Percentiles rank a stretch among this genome's conserved stretches.
These are phyloP conservation scores for Penicillium dipodomyicola DNA, from an alignment of 495 filamentous ascomycete genomes.

Conservation along the genomic window DNA sequence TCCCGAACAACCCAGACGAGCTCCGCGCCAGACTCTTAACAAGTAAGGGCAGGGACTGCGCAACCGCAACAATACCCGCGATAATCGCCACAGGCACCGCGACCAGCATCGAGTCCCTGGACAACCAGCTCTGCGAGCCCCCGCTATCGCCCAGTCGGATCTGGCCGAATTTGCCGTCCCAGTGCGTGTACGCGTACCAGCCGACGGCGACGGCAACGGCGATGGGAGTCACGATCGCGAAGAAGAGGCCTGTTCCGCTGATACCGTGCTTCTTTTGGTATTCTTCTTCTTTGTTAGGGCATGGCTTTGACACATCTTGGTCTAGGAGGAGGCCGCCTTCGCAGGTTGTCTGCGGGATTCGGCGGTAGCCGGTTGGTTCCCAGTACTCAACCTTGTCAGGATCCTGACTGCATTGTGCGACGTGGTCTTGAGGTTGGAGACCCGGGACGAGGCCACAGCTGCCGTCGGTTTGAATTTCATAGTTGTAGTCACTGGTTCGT, in stretches of 20 bases:
- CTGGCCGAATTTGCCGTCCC: slow-evolving; percentile 85
- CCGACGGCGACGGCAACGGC: slow-evolving; percentile 65
- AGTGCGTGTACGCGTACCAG: slow-evolving; percentile 83
- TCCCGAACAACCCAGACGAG: slow-evolving; percentile 43
- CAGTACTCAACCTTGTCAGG: slow-evolving; percentile 68
- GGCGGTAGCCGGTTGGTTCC: slow-evolving; percentile 83
- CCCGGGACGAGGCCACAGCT: slow-evolving; percentile 74
- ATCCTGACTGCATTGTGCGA: slow-evolving; percentile 63
- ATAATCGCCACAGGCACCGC: slow-evolving; percentile 76
- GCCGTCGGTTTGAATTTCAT: slow-evolving; percentile 68
- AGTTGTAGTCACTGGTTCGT: slow-evolving; percentile 83
- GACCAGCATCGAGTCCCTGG: slow-evolving; percentile 65
- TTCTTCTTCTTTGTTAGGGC: slow-evolving; percentile 73
- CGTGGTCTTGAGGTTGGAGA: slow-evolving; percentile 62
- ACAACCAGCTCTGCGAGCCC: slow-evolving; percentile 49
- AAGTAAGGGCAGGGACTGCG: slow-evolving; percentile 71
- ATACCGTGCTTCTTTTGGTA: slow-evolving; percentile 70
- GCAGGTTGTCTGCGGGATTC: slow-evolving; percentile 86
- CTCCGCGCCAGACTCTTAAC: slow-evolving; percentile 64
- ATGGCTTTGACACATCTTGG: slow-evolving; percentile 55
- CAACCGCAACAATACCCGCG: slow-evolving; percentile 71
- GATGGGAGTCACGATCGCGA: slow-evolving; percentile 75
- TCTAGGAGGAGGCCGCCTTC: slow-evolving; percentile 69
- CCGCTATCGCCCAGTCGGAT: slow-evolving; percentile 74
- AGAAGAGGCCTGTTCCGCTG: slow-evolving; percentile 76